phyloP scores from a whole-genome alignment of 176 grass and related monocot species.

The Ensete glaucum region DNA sequence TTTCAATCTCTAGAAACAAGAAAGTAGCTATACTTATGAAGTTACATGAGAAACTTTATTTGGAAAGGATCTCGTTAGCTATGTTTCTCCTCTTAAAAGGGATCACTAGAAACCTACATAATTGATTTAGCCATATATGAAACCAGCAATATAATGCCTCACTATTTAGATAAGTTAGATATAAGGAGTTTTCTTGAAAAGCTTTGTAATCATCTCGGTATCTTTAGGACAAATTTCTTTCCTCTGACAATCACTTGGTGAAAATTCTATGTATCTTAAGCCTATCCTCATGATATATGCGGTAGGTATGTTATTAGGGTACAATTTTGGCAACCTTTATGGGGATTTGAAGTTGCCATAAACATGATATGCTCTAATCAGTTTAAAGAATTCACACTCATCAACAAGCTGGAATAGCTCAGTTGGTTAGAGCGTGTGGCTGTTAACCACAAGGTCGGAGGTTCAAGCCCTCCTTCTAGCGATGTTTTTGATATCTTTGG shows the following conservation, averaged over 20 bases:
- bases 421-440: slow-evolving; percentile 51
- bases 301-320: no score
- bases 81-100: slow-evolving; percentile 71
- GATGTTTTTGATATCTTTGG: not conserved
- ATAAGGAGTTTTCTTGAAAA: slow-evolving; percentile 67
- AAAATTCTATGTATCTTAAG: slow-evolving; percentile 26
- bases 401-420: slow-evolving; percentile 29
- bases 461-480: slow-evolving; percentile 45
- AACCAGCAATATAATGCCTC: slow-evolving; percentile 52
- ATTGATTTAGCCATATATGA: slow-evolving; percentile 73
- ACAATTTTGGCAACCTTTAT: no score
- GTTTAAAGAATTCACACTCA: no score
- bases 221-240: slow-evolving; percentile 41
- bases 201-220: slow-evolving; percentile 34
- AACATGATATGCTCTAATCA: no score
- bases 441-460: slow-evolving; percentile 47
- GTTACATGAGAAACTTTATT: slow-evolving; percentile 64
- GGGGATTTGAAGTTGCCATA: no score
- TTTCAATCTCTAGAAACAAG: slow-evolving; percentile 56
- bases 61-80: slow-evolving; percentile 41
- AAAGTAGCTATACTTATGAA: slow-evolving; percentile 51
- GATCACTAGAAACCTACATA: slow-evolving; percentile 55
- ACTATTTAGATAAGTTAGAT: slow-evolving; percentile 43
- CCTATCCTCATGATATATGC: not conserved
- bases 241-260: slow-evolving; percentile 22